These are phyloP conservation scores for Cytospora piceicola DNA, from an alignment of 2,329 filamentous ascomycete species.

Conservation along the genomic window DNA sequence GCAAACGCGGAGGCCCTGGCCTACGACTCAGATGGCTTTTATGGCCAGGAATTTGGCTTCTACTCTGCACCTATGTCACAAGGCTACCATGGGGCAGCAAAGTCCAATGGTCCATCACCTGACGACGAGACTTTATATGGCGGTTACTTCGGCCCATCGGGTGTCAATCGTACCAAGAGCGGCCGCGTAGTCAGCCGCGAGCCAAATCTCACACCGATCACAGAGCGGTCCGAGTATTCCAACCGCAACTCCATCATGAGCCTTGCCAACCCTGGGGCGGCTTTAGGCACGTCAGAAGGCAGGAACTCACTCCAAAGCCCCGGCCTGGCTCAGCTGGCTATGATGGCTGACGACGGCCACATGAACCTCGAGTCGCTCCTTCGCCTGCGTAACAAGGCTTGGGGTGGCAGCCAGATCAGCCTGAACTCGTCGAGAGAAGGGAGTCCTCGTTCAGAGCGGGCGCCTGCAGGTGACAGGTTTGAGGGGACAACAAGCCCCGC, in stretches of 20 bases:
- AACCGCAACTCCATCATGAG: constrained; percentile 91
- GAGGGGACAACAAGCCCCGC: constrained; percentile 48
- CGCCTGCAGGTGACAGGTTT: constrained; percentile 42
- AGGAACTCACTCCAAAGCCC: constrained; percentile 67
- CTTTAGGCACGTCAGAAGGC: constrained; percentile 41
- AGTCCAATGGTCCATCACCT: constrained; percentile 34
- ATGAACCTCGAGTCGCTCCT: constrained; percentile 75
- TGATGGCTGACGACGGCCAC: constrained; percentile 67
- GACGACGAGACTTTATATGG: constrained; percentile 58
- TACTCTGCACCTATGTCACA: constrained; percentile 67
- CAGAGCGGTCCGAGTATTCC: constrained; percentile 92
- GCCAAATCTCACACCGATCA: constrained; percentile 94
- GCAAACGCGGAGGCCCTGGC: constrained; percentile 93
- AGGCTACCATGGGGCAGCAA: constrained; percentile 47
- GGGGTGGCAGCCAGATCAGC: constrained; percentile 80
- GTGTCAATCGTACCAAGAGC: constrained; percentile 70
- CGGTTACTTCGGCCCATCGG: constrained; percentile 84
- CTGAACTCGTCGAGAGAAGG: constrained; percentile 62
- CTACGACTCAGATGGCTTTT: constrained; percentile 90
- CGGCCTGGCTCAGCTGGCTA: constrained; percentile 76
- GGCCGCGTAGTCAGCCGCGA: constrained; percentile 77
- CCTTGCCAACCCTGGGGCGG: constrained; percentile 57
- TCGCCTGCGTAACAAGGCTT: constrained; percentile 74
- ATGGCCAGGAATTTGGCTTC: constrained; percentile 95
- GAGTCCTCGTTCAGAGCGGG: constrained; percentile 53